Evolutionary conservation across 2,329 filamentous ascomycete genomes (phyloP), one percentile per base, ranked within the genome.

Genomic region (Neonectria hederae): DNA sequence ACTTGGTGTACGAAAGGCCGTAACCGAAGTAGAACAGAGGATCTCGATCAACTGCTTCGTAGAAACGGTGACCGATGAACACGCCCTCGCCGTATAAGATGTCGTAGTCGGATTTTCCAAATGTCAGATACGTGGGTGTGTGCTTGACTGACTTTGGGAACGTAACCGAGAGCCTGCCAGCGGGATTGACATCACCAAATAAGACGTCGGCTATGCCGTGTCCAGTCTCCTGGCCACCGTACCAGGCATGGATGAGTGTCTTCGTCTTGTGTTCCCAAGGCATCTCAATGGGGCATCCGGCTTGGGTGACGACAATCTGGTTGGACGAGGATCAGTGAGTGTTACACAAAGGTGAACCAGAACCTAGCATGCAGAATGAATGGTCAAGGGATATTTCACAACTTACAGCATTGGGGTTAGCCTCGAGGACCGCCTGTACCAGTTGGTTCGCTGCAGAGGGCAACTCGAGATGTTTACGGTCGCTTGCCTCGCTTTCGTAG

Each of bases 41-140:
- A 1, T 70, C 53, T 84, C 81, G 53, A 9, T 70, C 59, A 26
- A 69, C 46, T 68, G 66, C 57, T 42, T 93, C 90, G 72, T 92
- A 93, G 77, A 87, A 91, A 19, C 89, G 82, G 76, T 93, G 93
- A 0, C 91, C 91, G 14, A 93, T 83, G 73, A 90, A 92, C 38
- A 93, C 83, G 55, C 90, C 90, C 76, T 93, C 91, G 19, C 89
- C 90, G 69, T 93, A 93, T 0, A 91, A 77, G 0, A 89, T 88
- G 52, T 88, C 83, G 42, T 90, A 85, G 46, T 88, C 86, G 70
- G 92, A 90, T 3, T 84, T 84, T 22, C 82, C 79, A 72, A 87
- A 93, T 78, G 90, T 92, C 62, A 90, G 80, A 76, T 88, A 92
- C 0, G 89, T 87, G 1, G 90, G 90, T 67, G 91, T 92, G 72